A percentile compares a stretch with the other conserved stretches of the same genome.
phyloP scores from a whole-genome alignment of 768 basidiomycete genomes.

The Trametes coccinea region DNA sequence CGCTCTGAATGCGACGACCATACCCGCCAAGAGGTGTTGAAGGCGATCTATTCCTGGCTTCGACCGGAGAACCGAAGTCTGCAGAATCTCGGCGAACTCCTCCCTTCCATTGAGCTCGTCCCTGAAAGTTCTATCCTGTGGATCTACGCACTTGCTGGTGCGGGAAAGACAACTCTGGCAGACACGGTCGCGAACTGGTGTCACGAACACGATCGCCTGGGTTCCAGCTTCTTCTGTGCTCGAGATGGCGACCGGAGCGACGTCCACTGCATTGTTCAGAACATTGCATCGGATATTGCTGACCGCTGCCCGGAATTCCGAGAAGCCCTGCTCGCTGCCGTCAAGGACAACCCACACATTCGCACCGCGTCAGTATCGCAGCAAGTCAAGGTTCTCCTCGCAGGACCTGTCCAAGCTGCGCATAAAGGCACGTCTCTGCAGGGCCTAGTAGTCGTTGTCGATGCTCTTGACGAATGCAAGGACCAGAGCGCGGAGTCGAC shows the following conservation, averaged over 20 bases:
- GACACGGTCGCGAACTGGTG: conserved; percentile 2
- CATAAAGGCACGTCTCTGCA: not conserved
- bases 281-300: conserved; percentile 17
- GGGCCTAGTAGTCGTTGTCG: conserved; percentile 10
- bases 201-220: conserved; percentile 3
- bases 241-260: conserved; percentile 14
- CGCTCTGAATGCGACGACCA: too few species aligned
- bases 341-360: not conserved
- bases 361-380: not conserved
- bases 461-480: conserved; percentile 24
- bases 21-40: too few species aligned
- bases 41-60: not conserved
- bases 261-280: conserved; percentile 10
- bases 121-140: conserved; percentile 4
- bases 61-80: not conserved
- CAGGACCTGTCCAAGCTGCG: conserved; percentile 1
- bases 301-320: not conserved
- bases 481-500: conserved; percentile 3
- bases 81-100: not conserved
- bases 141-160: conserved; percentile 18
- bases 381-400: conserved; percentile 16
- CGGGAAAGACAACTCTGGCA: conserved; percentile 19
- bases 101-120: not conserved
- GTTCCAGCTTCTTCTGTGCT: conserved; percentile 22
- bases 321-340: not conserved